Percentiles rank a stretch among this genome's conserved stretches.
phyloP scores from a whole-genome alignment of 2,329 filamentous ascomycete genomes.

The Stagonosporopsis rhizophila region DNA sequence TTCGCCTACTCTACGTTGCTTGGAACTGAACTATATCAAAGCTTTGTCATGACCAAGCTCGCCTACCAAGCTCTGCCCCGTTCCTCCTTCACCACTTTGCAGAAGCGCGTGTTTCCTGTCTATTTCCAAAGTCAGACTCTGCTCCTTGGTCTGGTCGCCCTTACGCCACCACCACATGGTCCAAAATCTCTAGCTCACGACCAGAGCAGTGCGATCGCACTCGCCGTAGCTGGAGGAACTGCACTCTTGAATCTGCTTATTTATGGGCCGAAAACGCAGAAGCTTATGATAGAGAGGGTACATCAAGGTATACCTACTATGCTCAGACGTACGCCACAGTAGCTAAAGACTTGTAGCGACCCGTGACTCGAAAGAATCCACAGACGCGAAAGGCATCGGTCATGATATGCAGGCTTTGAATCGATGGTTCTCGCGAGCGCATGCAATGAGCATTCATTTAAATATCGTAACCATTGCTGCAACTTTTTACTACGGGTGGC shows the following conservation, averaged over 20 bases:
- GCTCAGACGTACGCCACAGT: background rate
- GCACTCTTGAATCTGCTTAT: constrained; percentile 47
- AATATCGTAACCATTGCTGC: constrained; percentile 50
- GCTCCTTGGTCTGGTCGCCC: constrained; percentile 44
- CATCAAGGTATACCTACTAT: constrained; percentile 31
- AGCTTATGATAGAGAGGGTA: constrained; percentile 46
- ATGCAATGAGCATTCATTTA: constrained; percentile 55
- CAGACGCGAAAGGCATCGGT: constrained; percentile 1
- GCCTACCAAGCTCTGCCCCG: constrained; percentile 46
- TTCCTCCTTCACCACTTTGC: constrained; percentile 49
- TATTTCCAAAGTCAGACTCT: constrained; percentile 51
- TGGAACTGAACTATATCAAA: constrained; percentile 51
- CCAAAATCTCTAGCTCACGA: constrained; percentile 34
- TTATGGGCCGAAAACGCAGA: constrained; percentile 47
- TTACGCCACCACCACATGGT: constrained; percentile 46
- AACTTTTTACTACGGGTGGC: constrained; percentile 39
- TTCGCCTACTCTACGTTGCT: constrained; percentile 51
- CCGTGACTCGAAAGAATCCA: constrained; percentile 19
- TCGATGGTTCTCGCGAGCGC: constrained; percentile 45
- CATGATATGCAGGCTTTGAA: constrained; percentile 38
- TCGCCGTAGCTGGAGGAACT: constrained; percentile 41
- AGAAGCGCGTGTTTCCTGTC: constrained; percentile 51
- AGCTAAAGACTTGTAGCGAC: constrained; percentile 24
- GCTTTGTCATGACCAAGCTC: constrained; percentile 52
- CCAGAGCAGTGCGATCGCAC: constrained; percentile 32